Base-by-base conservation (phyloP, 2,329 filamentous ascomycete species). In the Colletotrichum ledebouriae region DNA sequence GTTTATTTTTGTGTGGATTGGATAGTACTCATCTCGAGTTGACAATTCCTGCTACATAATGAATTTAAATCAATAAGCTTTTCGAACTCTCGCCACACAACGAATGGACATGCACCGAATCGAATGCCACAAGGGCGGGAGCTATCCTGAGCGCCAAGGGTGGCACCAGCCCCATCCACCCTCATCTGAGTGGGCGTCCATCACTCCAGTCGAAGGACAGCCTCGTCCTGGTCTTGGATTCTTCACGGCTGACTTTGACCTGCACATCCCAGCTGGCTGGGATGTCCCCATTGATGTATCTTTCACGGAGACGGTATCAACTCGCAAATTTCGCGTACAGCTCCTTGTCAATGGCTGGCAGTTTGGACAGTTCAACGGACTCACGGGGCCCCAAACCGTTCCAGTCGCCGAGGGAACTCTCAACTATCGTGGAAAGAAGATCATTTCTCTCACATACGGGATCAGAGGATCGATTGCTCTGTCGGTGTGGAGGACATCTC, bases 301-400 rank as follows among this genome's bases (percentile, higher is more conserved):
- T 17, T 81, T 82, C 65, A 79, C 77, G 4, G 79, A 79, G 0
- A 72, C 63, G 0, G 46, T 13, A 62, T 1, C 69, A 71, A 22
- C 15, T 22, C 22, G 22, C 4, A 50, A 15, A 7, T 90, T 89
- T 71, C 81, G 90, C 34, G 86, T 80, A 3, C 87, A 90, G 77
- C 76, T 93, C 7, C 93, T 85, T 73, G 86, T 93, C 56, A 93
- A 93, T 73, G 90, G 90, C 2, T 93, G 87, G 78, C 90, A 92
- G 78, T 92, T 88, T 70, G 79, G 80, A 53, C 78, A 79, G 71
- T 79, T 76, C 58, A 77, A 22, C 86, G 6, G 88, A 86, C 73
- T 89, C 92, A 71, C 80, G 93, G 20, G 91, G 91, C 0, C 91
- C 91, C 4, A 90, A 93, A 79, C 86, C 84, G 0, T 88, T 78